Conservation (phyloP, 305 asterid genomes). For the Lippia alba region DNA sequence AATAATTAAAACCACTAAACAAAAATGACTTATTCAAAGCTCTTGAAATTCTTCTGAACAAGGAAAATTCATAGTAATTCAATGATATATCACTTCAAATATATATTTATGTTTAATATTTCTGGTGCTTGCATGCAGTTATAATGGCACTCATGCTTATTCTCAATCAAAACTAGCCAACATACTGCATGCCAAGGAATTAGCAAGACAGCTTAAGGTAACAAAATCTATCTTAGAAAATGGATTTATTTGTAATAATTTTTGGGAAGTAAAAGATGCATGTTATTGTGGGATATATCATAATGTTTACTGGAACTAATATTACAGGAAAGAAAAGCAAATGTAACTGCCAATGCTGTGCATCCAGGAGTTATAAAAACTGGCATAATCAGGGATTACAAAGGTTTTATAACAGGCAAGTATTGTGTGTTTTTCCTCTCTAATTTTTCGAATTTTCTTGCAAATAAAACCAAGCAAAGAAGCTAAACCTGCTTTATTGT, state of each 20-base stretch:
- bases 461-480: conserved; percentile 20
- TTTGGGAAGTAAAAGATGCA: no score
- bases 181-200: conserved; percentile 88
- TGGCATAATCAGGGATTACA: conserved; percentile 88
- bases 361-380: conserved; percentile 96
- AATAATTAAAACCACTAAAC: no score
- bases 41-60: no score
- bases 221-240: background rate
- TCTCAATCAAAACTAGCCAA: conserved; percentile 91
- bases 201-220: conserved; percentile 88
- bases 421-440: conserved; percentile 20
- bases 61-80: no score
- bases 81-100: background rate
- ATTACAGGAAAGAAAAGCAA: conserved; percentile 79
- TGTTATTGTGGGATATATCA: no score
- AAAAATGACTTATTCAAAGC: no score
- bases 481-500: conserved; percentile 24
- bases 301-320: no score
- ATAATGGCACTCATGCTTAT: conserved; percentile 84
- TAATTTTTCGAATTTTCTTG: conserved; percentile 14
- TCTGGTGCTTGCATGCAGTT: conserved; percentile 48
- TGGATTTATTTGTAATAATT: no score
- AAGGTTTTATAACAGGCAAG: conserved; percentile 96
- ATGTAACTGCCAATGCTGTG: conserved; percentile 85
- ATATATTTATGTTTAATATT: no score